A percentile compares a stretch with the other conserved stretches of the same genome.
Conservation (phyloP, 495 filamentous ascomycete species). For the Bombardia bombarda region DNA sequence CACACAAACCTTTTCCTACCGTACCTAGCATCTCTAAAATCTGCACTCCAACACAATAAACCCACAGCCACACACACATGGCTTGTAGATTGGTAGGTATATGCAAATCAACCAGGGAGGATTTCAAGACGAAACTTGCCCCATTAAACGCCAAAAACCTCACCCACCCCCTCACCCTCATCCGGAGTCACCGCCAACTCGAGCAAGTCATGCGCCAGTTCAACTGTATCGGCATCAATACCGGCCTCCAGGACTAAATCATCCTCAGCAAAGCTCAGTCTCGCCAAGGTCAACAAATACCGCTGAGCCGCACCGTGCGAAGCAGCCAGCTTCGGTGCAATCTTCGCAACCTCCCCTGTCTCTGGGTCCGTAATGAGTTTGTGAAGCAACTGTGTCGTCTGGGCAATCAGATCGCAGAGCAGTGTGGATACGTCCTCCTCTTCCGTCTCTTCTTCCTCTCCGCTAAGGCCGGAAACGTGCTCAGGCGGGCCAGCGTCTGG, state of each 20-base stretch:
- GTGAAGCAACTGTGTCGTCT: conserved; percentile 30
- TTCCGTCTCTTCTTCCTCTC: neutral
- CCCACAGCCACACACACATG: no score
- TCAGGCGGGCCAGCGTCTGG: neutral
- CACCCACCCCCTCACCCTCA: conserved; percentile 31
- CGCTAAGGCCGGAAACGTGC: neutral
- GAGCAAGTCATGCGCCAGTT: conserved; percentile 38
- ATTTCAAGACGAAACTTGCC: no score
- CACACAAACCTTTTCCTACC: no score
- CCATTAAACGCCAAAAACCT: conserved; percentile 32
- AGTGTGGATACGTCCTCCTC: conserved; percentile 4
- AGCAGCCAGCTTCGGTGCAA: conserved; percentile 29
- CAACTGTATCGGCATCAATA: conserved; percentile 32
- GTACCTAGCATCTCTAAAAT: no score
- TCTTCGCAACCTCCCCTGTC: conserved; percentile 24
- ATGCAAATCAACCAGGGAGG: no score
- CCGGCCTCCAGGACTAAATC: conserved; percentile 34
- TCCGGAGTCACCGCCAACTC: conserved; percentile 39
- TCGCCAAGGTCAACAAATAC: conserved; percentile 33
- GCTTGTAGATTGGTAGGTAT: no score
- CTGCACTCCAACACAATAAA: no score
- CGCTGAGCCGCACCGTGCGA: conserved; percentile 30
- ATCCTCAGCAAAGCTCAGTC: conserved; percentile 39
- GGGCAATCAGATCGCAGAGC: conserved; percentile 18
- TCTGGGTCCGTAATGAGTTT: conserved; percentile 31